Evolutionary conservation across 1,284 basidiomycete species (phyloP).

Genomic region (Heliocybe sulcata): DNA sequence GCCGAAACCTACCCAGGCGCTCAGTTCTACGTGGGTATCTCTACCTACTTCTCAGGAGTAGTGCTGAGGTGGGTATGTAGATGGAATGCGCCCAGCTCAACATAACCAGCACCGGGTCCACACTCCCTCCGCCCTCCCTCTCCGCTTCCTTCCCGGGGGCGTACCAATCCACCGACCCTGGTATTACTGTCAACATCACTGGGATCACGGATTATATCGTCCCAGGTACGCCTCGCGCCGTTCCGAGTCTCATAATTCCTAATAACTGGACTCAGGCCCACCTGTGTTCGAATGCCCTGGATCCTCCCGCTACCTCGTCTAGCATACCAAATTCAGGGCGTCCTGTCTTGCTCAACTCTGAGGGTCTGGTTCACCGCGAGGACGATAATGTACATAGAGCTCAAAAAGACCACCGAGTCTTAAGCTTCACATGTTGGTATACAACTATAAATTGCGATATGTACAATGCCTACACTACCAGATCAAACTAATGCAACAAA

Average conservation of each 20-base stretch:
- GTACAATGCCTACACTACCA: too few relatives aligned
- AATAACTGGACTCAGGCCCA: not conserved
- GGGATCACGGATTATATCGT: slow-evolving; percentile 13
- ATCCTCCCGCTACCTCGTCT: not conserved
- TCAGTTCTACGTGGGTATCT: slow-evolving; percentile 13
- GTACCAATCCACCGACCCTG: slow-evolving; percentile 22
- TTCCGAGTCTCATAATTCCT: too few relatives aligned
- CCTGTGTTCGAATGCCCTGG: not conserved
- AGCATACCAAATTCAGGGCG: not conserved
- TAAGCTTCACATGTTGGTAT: too few relatives aligned
- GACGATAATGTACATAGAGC: too few relatives aligned
- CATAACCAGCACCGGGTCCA: slow-evolving; percentile 26
- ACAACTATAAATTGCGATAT: too few relatives aligned
- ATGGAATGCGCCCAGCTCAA: slow-evolving; percentile 31
- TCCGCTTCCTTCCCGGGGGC: slow-evolving; percentile 25
- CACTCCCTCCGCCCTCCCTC: slow-evolving; percentile 21
- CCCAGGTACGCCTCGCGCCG: slow-evolving; percentile 12
- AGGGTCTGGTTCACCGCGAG: not conserved
- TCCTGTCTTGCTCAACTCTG: too few relatives aligned
- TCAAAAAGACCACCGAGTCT: too few relatives aligned
- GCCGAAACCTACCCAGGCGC: slow-evolving; percentile 23
- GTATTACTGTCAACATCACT: slow-evolving; percentile 22
- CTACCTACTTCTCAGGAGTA: slow-evolving; percentile 4
- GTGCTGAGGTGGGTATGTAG: slow-evolving; percentile 12
- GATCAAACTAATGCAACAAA: not conserved